These are phyloP conservation scores for Colletotrichum theobromicola DNA, from an alignment of 2,329 filamentous ascomycete species.

Conservation along the genomic window DNA sequence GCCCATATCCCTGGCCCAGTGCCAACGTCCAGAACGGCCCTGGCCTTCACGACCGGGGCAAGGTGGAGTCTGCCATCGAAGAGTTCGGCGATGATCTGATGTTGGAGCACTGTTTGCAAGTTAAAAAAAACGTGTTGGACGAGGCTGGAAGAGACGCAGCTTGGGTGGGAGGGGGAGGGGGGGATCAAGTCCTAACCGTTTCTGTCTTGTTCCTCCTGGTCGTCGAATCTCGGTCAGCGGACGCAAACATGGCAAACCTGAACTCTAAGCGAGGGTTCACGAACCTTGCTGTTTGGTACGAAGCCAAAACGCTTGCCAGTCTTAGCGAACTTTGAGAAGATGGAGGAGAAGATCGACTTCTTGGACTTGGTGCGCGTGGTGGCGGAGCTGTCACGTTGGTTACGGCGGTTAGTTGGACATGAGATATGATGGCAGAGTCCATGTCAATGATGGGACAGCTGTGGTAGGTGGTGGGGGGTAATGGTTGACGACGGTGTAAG, in stretches of 20 bases:
- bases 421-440: neutral
- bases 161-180: neutral
- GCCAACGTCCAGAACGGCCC: constrained; percentile 31
- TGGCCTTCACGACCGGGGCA: constrained; percentile 28
- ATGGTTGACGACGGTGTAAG: neutral
- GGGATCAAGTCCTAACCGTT: constrained; percentile 26
- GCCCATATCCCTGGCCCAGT: constrained; percentile 34
- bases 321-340: constrained; percentile 11
- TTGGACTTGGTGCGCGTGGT: neutral
- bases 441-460: neutral
- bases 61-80: constrained; percentile 32
- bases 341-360: constrained; percentile 11
- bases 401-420: neutral
- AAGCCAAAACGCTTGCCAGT: constrained; percentile 12
- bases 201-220: constrained; percentile 32
- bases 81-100: constrained; percentile 31
- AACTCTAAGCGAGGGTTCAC: neutral
- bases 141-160: neutral
- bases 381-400: neutral
- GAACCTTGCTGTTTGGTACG: constrained; percentile 17
- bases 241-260: neutral
- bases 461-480: neutral
- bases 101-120: constrained; percentile 28
- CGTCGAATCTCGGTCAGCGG: neutral
- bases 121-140: neutral